phyloP scores from a whole-genome alignment of 768 basidiomycete genomes.

The Phlebiopsis gigantea region DNA sequence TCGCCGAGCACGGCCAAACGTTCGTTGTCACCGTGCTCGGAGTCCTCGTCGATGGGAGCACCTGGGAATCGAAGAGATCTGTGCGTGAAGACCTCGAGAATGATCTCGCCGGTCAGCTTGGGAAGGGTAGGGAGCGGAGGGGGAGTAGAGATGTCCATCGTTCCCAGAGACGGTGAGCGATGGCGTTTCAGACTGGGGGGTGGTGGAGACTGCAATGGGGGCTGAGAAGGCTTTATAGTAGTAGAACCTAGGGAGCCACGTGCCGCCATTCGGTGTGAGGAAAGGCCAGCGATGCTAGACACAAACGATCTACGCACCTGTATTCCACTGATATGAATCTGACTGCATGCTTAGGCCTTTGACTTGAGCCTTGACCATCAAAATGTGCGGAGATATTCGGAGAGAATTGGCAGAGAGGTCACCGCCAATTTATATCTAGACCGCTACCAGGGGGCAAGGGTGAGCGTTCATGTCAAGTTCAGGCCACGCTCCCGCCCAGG shows the following conservation, averaged over 20 bases:
- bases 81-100: conserved; percentile 70
- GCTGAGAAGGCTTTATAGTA: conserved; percentile 16
- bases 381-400: conserved; percentile 4
- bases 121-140: conserved; percentile 39
- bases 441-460: not conserved
- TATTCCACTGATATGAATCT: conserved; percentile 16
- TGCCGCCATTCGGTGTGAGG: conserved; percentile 12
- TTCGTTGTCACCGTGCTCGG: conserved; percentile 51
- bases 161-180: conserved; percentile 23
- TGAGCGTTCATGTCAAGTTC: conserved; percentile 11
- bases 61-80: conserved; percentile 46
- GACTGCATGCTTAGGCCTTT: conserved; percentile 22
- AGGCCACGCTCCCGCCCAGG: not conserved
- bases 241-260: conserved; percentile 20
- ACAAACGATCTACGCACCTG: conserved; percentile 9
- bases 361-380: conserved; percentile 22
- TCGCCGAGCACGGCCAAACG: conserved; percentile 57
- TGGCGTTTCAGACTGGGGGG: conserved; percentile 33
- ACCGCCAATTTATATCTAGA: conserved; percentile 9
- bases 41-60: conserved; percentile 17
- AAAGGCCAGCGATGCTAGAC: not conserved
- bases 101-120: conserved; percentile 44
- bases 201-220: conserved; percentile 12
- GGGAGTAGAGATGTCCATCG: conserved; percentile 23
- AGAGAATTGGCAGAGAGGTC: conserved; percentile 6